Evolutionary conservation across 805 yeast genomes (phyloP).

Genomic region (Cyberlindnera misumaiensis): DNA sequence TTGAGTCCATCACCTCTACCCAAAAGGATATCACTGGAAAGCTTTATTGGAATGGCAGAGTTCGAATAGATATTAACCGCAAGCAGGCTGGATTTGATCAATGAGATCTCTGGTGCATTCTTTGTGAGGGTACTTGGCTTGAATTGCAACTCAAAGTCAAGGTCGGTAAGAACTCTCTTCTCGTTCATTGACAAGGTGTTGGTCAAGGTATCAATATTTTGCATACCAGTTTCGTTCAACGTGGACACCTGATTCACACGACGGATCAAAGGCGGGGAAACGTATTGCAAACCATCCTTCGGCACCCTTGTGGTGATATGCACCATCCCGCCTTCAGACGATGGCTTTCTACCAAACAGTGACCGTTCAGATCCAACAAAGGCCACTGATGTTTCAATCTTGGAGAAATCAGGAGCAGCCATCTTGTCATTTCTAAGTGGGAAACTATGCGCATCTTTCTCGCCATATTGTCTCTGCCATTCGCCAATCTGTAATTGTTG

Average conservation of each 20-base stretch:
- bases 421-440: conserved; percentile 17
- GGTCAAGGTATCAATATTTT: conserved; percentile 27
- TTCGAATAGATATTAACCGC: conserved; percentile 30
- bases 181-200: conserved; percentile 25
- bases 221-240: conserved; percentile 28
- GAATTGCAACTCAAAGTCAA: conserved; percentile 25
- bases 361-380: conserved; percentile 3
- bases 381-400: conserved; percentile 9
- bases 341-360: conserved; percentile 1
- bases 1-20: conserved; percentile 17
- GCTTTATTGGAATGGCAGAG: conserved; percentile 34
- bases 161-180: conserved; percentile 19
- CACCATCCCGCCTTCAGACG: conserved; percentile 24
- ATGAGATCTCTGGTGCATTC: conserved; percentile 26
- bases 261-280: conserved; percentile 30
- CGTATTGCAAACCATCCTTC: conserved; percentile 30
- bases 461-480: neutral
- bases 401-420: conserved; percentile 16
- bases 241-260: conserved; percentile 29
- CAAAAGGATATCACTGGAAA: conserved; percentile 28
- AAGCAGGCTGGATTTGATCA: conserved; percentile 25
- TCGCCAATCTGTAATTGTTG: conserved; percentile 11
- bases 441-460: conserved; percentile 9
- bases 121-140: conserved; percentile 20
- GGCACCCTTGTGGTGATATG: conserved; percentile 26